These are phyloP conservation scores for Oryza punctata DNA, from an alignment of 176 grass and related monocot genomes.

Conservation along the genomic window DNA sequence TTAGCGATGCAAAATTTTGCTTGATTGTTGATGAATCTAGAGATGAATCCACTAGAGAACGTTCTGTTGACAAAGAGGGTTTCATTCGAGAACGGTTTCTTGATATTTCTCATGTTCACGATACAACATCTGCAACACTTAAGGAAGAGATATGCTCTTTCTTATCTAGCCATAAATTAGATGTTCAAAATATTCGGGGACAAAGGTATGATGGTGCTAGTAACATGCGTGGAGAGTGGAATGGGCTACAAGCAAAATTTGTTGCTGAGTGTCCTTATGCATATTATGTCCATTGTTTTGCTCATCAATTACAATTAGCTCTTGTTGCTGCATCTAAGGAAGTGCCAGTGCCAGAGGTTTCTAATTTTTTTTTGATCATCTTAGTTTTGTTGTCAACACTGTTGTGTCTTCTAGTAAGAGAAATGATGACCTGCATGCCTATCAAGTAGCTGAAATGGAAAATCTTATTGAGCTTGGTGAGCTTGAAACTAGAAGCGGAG, in stretches of 20 bases:
- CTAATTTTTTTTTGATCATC: not conserved
- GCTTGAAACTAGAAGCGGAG: not conserved
- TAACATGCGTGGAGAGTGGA: not conserved
- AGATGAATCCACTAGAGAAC: not conserved
- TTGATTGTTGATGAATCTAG: not conserved
- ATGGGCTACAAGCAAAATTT: not conserved
- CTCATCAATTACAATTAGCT: not conserved
- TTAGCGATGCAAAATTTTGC: not conserved
- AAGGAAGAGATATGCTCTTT: not conserved
- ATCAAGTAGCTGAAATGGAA: not conserved
- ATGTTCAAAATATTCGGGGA: not conserved
- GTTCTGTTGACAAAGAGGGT: not conserved
- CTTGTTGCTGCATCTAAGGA: not conserved
- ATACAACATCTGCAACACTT: not conserved
- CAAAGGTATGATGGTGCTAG: not conserved
- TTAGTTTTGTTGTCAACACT: not conserved
- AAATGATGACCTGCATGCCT: not conserved
- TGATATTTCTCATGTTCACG: not conserved
- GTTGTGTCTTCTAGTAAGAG: not conserved
- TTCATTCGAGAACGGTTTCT: not conserved
- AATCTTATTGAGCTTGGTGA: not conserved
- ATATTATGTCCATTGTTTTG: not conserved
- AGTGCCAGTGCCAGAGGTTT: not conserved
- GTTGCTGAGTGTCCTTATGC: not conserved
- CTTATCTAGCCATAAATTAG: not conserved